Base-by-base conservation (phyloP, 495 filamentous ascomycete genomes). In the Cetradonia linearis region DNA sequence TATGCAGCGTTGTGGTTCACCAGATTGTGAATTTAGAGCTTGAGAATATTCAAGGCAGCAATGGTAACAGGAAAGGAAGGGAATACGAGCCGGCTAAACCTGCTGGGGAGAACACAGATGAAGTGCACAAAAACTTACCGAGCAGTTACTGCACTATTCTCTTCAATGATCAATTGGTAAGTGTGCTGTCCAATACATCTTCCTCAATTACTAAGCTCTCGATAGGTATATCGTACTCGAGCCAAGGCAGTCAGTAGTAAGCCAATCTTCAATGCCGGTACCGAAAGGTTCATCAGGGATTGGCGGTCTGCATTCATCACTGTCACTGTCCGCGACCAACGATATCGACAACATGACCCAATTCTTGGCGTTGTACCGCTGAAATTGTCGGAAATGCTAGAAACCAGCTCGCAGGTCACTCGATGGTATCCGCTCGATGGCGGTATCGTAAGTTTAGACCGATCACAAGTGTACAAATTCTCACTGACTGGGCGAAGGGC, bases 221-320 rank as follows among this genome's bases (percentile, higher is more conserved):
- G 52, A 0, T 62, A 81, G 78, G 68, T 91, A 54, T 97, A 96
- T 74, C 87, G 89, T 63, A 97, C 92, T 34, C 83, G 92, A 64
- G 77, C 86, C 25, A 96, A 97, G 73, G 90, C 88, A 30, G 84
- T 95, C 14, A 94, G 87, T 63, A 91, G 87, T 49, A 91, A 91
- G 71, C 92, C 92, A 11, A 96, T 96, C 63, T 97, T 95, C 76
- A 95, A 96, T 65, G 91, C 92, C 16, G 92, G 92, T 38, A 95
- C 91, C 7, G 92, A 97, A 68, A 81, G 88, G 3, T 97, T 97
- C 66, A 78, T 96, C n/a, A 84, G 92, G 14, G 92, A 97, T 70
- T 97, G 92, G 92, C 79, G 90, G 50, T 91, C 86, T 37, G 79
- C 82, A 36, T 85, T 96, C 53, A 81, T 95, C 38, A 95, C 90